Percentiles rank a stretch among this genome's conserved stretches.
phyloP scores from a whole-genome alignment of 208 protist species.

The Trypanosoma mega region DNA sequence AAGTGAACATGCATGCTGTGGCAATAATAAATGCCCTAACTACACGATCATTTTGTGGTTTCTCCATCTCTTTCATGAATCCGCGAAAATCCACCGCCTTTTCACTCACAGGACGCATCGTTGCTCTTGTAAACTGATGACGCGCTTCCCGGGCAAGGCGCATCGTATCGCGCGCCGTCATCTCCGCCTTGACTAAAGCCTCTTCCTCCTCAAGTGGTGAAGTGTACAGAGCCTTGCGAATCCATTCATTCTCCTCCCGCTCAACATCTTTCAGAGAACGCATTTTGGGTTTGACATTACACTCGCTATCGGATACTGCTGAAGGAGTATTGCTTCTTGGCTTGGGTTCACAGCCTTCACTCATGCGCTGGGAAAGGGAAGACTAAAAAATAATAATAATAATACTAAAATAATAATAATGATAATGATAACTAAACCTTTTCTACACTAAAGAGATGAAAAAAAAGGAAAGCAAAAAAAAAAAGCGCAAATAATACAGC shows the following conservation, averaged over 20 bases:
- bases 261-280: constrained; percentile 61
- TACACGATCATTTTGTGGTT: constrained; percentile 44
- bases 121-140: constrained; percentile 40
- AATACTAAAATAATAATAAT: background rate
- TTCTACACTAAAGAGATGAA: constrained; percentile 14
- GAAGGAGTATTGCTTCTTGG: no score
- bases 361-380: background rate
- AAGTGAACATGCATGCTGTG: constrained; percentile 63
- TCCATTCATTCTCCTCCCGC: constrained; percentile 53
- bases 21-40: constrained; percentile 46
- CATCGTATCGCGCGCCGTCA: constrained; percentile 41
- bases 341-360: background rate
- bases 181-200: constrained; percentile 24
- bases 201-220: constrained; percentile 41
- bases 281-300: constrained; percentile 17
- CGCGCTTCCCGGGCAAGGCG: constrained; percentile 34
- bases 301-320: no score
- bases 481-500: background rate
- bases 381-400: background rate
- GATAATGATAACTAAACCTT: constrained; percentile 4
- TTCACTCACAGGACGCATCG: constrained; percentile 42
- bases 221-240: constrained; percentile 66
- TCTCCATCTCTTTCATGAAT: constrained; percentile 34
- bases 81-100: constrained; percentile 48
- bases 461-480: constrained; percentile 3